These are phyloP conservation scores for Metschnikowia borealis DNA, from an alignment of 805 yeast genomes.

Conservation along the genomic window DNA sequence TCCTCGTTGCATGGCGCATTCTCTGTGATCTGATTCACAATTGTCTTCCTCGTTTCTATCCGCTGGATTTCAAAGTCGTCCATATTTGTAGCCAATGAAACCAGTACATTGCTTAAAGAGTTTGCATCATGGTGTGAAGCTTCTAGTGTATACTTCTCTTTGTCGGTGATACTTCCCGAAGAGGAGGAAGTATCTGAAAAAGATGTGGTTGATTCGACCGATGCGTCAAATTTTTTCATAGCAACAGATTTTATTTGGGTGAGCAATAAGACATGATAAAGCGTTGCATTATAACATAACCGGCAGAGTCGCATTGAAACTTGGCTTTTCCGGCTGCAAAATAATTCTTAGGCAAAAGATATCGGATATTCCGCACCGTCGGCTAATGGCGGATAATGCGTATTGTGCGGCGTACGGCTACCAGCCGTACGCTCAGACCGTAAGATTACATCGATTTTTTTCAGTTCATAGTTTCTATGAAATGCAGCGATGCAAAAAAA, in stretches of 20 bases:
- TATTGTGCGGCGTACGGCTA: neutral
- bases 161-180: neutral
- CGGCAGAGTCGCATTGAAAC: neutral
- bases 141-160: neutral
- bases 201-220: neutral
- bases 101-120: neutral
- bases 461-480: neutral
- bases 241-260: neutral
- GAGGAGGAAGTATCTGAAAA: neutral
- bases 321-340: slow-evolving; percentile 13
- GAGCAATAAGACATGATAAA: neutral
- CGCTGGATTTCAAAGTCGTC: slow-evolving; percentile 27
- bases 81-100: neutral
- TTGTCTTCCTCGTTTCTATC: slow-evolving; percentile 28
- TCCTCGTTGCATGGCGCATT: neutral
- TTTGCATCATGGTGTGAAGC: neutral
- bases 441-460: neutral
- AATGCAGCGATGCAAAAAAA: no score
- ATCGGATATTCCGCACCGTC: slow-evolving; percentile 5
- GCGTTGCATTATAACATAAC: neutral
- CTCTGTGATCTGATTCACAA: slow-evolving; percentile 22
- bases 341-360: neutral
- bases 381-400: slow-evolving; percentile 13
- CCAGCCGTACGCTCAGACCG: neutral
- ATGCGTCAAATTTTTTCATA: neutral